phyloP scores from a whole-genome alignment of 495 filamentous ascomycete genomes.

The Annulohypoxylon bovei region DNA sequence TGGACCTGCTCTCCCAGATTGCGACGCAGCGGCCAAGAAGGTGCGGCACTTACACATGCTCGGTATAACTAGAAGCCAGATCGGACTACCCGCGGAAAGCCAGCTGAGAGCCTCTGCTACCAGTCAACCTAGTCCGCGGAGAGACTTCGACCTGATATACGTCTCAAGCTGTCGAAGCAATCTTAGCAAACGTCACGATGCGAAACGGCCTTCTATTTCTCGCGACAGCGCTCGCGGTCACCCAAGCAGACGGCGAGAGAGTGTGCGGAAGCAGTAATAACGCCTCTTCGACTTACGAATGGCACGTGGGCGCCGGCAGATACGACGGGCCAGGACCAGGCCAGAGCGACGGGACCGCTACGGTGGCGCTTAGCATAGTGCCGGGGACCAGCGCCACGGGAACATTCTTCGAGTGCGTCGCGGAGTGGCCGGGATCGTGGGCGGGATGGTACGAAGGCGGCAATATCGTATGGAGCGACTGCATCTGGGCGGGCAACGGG shows the following conservation, averaged over 20 bases:
- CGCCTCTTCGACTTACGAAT: constrained; percentile 40
- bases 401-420: constrained; percentile 53
- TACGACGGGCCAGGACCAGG: constrained; percentile 44
- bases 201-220: constrained; percentile 17
- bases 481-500: constrained; percentile 55
- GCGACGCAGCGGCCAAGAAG: constrained; percentile 20
- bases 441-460: constrained; percentile 48
- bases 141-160: not conserved
- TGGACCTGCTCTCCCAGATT: constrained; percentile 28
- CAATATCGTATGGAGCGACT: constrained; percentile 54
- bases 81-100: not conserved
- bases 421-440: constrained; percentile 53
- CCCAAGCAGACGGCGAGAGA: constrained; percentile 35
- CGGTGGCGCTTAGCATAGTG: constrained; percentile 49
- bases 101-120: not conserved
- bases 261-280: constrained; percentile 38
- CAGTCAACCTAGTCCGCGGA: not conserved
- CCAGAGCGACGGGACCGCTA: constrained; percentile 35
- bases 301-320: constrained; percentile 47
- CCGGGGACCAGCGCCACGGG: constrained; percentile 35
- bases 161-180: not conserved
- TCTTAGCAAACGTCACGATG: constrained; percentile 17
- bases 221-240: constrained; percentile 27
- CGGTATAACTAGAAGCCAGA: constrained; percentile 29
- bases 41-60: constrained; percentile 27